Percentiles rank a stretch among this genome's conserved stretches.
These are phyloP conservation scores for Fraxinus sp. DNA, from an alignment of 305 asterid genomes.

Conservation along the genomic window DNA sequence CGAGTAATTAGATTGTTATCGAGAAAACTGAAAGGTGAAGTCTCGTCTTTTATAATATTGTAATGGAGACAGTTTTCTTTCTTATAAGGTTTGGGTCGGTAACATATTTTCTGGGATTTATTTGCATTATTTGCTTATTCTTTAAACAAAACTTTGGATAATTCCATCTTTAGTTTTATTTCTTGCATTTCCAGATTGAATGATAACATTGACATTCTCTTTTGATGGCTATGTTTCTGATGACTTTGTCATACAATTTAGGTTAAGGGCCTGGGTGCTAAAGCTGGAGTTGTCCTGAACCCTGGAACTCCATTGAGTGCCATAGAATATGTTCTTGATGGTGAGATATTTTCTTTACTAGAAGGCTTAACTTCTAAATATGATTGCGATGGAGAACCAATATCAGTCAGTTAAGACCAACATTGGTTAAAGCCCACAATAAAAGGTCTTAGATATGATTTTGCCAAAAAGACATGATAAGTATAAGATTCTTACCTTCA, in stretches of 20 bases:
- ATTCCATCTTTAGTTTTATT: background rate
- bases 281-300: slow-evolving; percentile 99
- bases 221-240: slow-evolving; percentile 22
- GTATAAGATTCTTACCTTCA: background rate
- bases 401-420: background rate
- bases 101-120: slow-evolving; percentile 4
- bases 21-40: background rate
- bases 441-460: background rate
- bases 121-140: background rate
- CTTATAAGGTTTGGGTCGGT: background rate
- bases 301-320: slow-evolving; percentile 84
- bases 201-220: background rate
- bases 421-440: background rate
- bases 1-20: background rate
- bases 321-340: slow-evolving; percentile 91
- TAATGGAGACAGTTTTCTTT: background rate
- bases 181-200: background rate
- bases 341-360: slow-evolving; percentile 43
- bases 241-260: slow-evolving; percentile 28
- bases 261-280: slow-evolving; percentile 92
- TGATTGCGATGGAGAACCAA: background rate
- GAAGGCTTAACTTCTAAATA: background rate
- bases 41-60: slow-evolving; percentile 3
- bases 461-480: slow-evolving; percentile 9
- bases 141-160: slow-evolving; percentile 1